Evolutionary conservation across 140 eudicot species (phyloP), one percentile per base, ranked within the genome.

Genomic region (Senecio squalidus): DNA sequence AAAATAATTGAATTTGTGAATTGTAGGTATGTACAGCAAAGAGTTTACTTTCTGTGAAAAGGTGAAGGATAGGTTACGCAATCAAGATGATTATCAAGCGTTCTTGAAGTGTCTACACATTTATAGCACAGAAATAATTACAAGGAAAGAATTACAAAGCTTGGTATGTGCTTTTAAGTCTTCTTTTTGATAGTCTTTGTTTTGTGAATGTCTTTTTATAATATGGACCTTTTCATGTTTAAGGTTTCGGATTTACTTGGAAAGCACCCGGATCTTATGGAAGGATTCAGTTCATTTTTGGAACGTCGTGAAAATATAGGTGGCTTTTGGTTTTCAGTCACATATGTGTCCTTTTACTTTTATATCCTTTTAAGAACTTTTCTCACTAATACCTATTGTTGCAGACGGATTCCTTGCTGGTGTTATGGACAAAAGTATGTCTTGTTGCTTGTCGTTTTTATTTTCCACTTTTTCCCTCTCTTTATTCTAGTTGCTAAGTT

Each of bases 321-420:
- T 92, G 65, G 45, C 31, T 25, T 4, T 55, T 33, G 45, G 26
- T 25, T 4, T 55, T 33, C 0, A 15, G 38, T 25, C 17, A 41
- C 31, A 13, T 51, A 0, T 6, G 25, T 52, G n/a, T 67, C 56
- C 6, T 31, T 30, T 29, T 24, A 22, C 10, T 23, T 55, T 22
- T 53, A 4, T 25, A 54, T 2, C n/a, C n/a, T n/a, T 33, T 43
- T 33, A 30, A 24, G 22, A 34, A 26, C 13, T 27, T 44, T 66
- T 50, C 25, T 57, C 27, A 57, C 44, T 50, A 74, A 74, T 18
- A 44, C 25, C 4, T 39, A 22, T 69, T 74, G 30, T 58, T 87
- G 78, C 89, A 93, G 99, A 93, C 82, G 99, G 90, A 60, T 88
- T 93, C 49, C 95, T 93, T 71, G 88, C 86, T n/a, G 97, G 95